Base-by-base conservation (phyloP, 768 basidiomycete genomes). In the Russula sp. region DNA sequence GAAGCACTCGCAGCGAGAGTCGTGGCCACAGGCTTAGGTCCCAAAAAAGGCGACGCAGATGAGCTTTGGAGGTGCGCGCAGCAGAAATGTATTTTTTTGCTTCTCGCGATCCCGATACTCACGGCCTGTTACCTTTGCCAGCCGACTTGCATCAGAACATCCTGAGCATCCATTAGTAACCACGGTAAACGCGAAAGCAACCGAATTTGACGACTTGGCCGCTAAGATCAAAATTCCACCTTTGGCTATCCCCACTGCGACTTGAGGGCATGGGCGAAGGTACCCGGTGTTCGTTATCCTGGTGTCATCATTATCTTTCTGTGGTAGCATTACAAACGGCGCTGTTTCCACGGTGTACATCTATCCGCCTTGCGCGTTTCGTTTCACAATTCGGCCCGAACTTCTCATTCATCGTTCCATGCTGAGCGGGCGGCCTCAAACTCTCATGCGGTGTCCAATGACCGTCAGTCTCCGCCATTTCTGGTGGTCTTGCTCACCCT, bases 1-100 rank as follows among this genome's bases (percentile, higher is more conserved):
- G 90, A 92, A 71, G 80, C 90, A 16, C 77, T 88, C 49, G 89
- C 88, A 8, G 90, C 85, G 1, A 79, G 80, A 71, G 79, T 81
- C 2, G 87, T 90, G 54, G 86, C 85, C 7, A 79, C 82, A 7
- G 84, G 86, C 6, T 75, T 92, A 44, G 83, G 80, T 2, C 62
- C 70, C 62, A 90, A 87, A 74, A 83, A 80, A 67, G 69, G 74
- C 2, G 88, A 91, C 57, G 82, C 80, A 5, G 88, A 90, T 59
- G 82, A 86, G 46, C 71, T 85, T 26, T 92, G 86, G 84, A 79
- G 75, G 91, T 92, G 73, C 67, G 86, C 79, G n/a, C 34, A 20
- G 48, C 46, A 61, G 42, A 34, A 58, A 55, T 58, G 62, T 64
- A 62, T 64, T 18, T 30, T 20, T 16, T 6, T 16, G 24, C 18